Conservation (phyloP, 2,329 filamentous ascomycete genomes). For the Colletotrichum brevisporum region DNA sequence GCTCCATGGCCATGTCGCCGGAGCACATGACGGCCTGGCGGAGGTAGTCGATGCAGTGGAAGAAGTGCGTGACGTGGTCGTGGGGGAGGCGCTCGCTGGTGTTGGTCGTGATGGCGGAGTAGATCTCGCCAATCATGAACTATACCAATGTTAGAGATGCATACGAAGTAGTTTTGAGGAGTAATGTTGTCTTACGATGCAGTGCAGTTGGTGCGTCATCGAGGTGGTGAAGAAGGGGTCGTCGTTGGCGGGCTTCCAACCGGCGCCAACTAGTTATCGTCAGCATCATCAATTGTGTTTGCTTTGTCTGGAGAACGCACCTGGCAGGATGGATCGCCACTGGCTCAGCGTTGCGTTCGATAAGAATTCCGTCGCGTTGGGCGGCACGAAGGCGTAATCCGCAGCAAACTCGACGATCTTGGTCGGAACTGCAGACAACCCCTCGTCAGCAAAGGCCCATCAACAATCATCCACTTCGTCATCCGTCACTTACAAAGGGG, state of each 20-base stretch:
- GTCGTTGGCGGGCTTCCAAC: conserved; percentile 49
- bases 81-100: conserved; percentile 42
- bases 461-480: not conserved
- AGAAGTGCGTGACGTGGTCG: conserved; percentile 53
- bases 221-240: conserved; percentile 57
- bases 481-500: conserved; percentile 50
- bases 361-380: conserved; percentile 56
- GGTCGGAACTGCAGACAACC: conserved; percentile 48
- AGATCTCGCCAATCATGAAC: conserved; percentile 54
- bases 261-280: conserved; percentile 49
- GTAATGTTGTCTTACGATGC: conserved; percentile 48
- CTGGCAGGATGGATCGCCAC: conserved; percentile 58
- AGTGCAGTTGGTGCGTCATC: conserved; percentile 58
- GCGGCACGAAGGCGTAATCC: conserved; percentile 56
- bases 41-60: conserved; percentile 59
- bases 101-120: conserved; percentile 44
- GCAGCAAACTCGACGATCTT: conserved; percentile 55
- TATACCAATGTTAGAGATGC: conserved; percentile 17
- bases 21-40: conserved; percentile 57
- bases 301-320: conserved; percentile 42
- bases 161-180: not conserved
- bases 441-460: not conserved
- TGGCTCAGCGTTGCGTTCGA: conserved; percentile 51
- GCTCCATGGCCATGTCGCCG: conserved; percentile 52
- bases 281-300: conserved; percentile 3